Base-by-base conservation (phyloP, 2,329 filamentous ascomycete species). In the Scortechinia acanthostroma region DNA sequence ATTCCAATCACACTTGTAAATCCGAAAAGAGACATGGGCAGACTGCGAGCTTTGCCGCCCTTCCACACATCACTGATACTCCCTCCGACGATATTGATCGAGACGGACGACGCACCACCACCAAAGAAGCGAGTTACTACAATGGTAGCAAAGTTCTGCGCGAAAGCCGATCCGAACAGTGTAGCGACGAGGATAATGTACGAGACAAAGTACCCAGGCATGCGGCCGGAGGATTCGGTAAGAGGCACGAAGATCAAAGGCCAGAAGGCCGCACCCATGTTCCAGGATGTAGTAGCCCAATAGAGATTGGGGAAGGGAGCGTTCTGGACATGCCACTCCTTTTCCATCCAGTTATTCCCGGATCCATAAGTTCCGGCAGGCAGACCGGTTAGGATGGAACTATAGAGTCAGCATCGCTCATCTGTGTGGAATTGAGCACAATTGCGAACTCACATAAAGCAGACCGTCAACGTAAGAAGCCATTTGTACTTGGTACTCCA, bases 211-310 rank as follows among this genome's bases (percentile, higher is more conserved):
- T 57, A 54, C 3, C 50, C 52, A 2, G 53, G 51, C 17, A 56
- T 53, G n/a, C 59, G 46, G 25, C 60, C 60, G 22, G 53, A 59
- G 33, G 59, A 55, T 45, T 64, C 68, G 55, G 67, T 69, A 19
- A 69, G 45, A 1, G 67, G 68, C 2, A 71, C 46, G 1, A 64
- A 58, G 3, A 68, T 42, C 3, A 71, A 48, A 4, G 66, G 64
- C 6, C 61, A 63, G 1, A 66, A 48, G 3, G 64, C 68, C 5
- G 60, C 68, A 2, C 66, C 67, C 1, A 69, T 45, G n/a, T 61
- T 64, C 67, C 64, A 69, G 4, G 59, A 61, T 4, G 65, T 55
- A 0, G 64, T 60, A 1, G 60, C 55, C 60, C 63, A 69, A 47
- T 63, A 68, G 6, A 60, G 60, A 45, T 66, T 53, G 10, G 65